Conservation (phyloP, 768 basidiomycete species). For the Phlebiopsis gigantea region DNA sequence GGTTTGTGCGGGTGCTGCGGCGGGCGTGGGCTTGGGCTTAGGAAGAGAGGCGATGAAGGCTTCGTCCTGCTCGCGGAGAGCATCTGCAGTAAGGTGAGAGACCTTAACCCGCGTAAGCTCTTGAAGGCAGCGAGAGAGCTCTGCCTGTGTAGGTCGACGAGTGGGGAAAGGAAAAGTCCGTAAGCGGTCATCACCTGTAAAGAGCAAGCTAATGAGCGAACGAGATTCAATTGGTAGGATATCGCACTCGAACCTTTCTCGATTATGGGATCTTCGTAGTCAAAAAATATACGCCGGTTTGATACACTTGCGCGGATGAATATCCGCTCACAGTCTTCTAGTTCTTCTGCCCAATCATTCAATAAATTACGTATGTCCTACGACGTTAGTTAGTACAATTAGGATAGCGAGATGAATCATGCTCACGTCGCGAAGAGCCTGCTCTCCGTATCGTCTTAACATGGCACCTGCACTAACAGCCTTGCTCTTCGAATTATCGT, state of each 20-base stretch:
- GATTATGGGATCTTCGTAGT: conserved; percentile 78
- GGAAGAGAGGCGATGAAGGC: conserved; percentile 86
- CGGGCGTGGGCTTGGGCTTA: conserved; percentile 58
- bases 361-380: conserved; percentile 88
- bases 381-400: neutral
- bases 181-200: conserved; percentile 69
- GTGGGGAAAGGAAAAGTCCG: conserved; percentile 96
- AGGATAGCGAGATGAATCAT: no score
- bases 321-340: conserved; percentile 80
- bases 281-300: conserved; percentile 85
- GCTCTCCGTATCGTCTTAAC: conserved; percentile 92
- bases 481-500: conserved; percentile 89
- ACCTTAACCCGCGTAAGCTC: conserved; percentile 84
- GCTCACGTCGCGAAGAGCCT: conserved; percentile 80
- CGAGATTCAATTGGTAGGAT: neutral
- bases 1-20: conserved; percentile 25
- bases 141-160: conserved; percentile 92
- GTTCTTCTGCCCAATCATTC: conserved; percentile 82
- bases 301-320: conserved; percentile 88
- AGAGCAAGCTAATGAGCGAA: no score
- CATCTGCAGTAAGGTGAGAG: conserved; percentile 82
- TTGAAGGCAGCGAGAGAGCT: conserved; percentile 78
- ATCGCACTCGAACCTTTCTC: conserved; percentile 52
- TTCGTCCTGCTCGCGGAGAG: conserved; percentile 80
- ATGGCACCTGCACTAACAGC: conserved; percentile 93